Evolutionary conservation across 2,329 filamentous ascomycete species (phyloP).

Genomic region (Stagonosporopsis vannaccii): DNA sequence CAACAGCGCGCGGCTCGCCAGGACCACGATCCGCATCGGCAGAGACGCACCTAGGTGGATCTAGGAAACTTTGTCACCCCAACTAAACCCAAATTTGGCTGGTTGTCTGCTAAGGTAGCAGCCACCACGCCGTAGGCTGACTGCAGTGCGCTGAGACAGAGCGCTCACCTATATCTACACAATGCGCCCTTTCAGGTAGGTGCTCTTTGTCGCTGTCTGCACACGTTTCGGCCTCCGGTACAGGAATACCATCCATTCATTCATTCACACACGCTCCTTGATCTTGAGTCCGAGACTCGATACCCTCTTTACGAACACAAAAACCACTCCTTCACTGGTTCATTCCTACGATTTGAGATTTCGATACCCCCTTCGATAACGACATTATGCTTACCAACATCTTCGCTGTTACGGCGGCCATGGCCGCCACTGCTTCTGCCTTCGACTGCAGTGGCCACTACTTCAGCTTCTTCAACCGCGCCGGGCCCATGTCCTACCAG

Average conservation of each 20-base stretch:
- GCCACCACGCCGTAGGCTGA: constrained; percentile 23
- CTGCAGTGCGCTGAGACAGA: constrained; percentile 24
- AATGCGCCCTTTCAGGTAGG: constrained; percentile 18
- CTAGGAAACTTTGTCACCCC: constrained; percentile 21
- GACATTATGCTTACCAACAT: constrained; percentile 41
- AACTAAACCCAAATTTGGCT: constrained; percentile 22
- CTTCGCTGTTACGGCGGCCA: constrained; percentile 36
- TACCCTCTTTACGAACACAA: constrained; percentile 33
- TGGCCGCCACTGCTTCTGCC: constrained; percentile 42
- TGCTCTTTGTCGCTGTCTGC: constrained; percentile 22
- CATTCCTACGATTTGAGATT: constrained; percentile 15
- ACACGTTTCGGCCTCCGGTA: constrained; percentile 37
- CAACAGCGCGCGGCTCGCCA: constrained; percentile 33
- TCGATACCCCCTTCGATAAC: constrained; percentile 17
- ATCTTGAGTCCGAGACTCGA: constrained; percentile 46
- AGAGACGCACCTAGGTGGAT: constrained; percentile 23
- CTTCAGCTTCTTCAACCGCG: constrained; percentile 50
- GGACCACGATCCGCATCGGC: constrained; percentile 24
- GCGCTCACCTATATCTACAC: constrained; percentile 31
- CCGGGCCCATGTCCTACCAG: constrained; percentile 46
- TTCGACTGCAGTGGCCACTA: constrained; percentile 49
- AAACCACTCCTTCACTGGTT: constrained; percentile 31
- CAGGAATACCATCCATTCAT: constrained; percentile 46
- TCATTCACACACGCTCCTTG: constrained; percentile 34
- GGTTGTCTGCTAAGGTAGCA: constrained; percentile 20